These are phyloP conservation scores for Cicer pinnatifidum DNA, from an alignment of 306 rosid species.

Conservation along the genomic window DNA sequence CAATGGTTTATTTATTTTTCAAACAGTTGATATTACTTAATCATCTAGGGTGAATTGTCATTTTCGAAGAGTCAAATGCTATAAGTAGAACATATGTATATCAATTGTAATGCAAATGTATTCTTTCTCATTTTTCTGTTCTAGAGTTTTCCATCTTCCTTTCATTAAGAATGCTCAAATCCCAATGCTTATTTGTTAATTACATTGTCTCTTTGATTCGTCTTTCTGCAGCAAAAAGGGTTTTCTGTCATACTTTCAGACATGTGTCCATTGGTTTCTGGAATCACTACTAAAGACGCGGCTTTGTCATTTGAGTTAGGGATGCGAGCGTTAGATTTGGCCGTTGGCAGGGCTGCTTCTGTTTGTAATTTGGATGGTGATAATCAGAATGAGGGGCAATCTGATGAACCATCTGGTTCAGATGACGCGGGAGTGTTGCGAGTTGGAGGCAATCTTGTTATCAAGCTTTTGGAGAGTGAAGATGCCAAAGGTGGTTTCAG, in stretches of 20 bases:
- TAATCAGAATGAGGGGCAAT: constrained; percentile 42
- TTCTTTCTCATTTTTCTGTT: background rate
- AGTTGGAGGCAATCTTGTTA: constrained; percentile 75
- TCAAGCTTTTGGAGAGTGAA: constrained; percentile 91
- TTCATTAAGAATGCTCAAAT: background rate
- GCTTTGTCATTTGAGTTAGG: constrained; percentile 83
- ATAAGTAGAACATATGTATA: background rate
- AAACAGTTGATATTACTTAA: background rate
- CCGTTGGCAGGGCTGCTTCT: constrained; percentile 65
- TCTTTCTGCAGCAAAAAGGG: constrained; percentile 58
- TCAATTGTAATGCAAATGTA: background rate
- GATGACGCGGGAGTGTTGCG: constrained; percentile 60
- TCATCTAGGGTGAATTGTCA: background rate
- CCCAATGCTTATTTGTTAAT: background rate
- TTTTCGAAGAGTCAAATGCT: background rate
- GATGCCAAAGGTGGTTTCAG: constrained; percentile 68
- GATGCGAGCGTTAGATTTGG: constrained; percentile 78
- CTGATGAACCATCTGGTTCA: constrained; percentile 36
- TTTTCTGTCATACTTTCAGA: constrained; percentile 84
- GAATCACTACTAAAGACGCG: constrained; percentile 82
- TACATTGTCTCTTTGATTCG: constrained; percentile 16
- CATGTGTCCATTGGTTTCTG: constrained; percentile 91
- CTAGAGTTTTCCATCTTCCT: background rate
- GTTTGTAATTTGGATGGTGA: constrained; percentile 39
- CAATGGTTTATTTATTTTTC: background rate